Percentiles rank a stretch among this genome's conserved stretches.
Conservation (phyloP, 225 moss, liverwort and hornwort genomes). For the Physcomitrium patens region DNA sequence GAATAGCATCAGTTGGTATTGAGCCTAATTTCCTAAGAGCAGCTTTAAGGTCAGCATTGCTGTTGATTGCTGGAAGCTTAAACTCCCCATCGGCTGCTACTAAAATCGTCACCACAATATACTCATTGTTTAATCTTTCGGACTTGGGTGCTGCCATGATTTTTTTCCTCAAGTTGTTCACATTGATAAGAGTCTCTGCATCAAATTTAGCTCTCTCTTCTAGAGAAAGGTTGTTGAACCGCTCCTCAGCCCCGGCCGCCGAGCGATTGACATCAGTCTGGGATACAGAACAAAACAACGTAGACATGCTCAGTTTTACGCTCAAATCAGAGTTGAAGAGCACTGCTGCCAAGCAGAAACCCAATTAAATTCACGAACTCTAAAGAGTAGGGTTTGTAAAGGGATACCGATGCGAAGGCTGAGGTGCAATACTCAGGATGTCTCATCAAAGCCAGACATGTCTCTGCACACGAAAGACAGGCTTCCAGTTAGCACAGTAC, state of each 20-base stretch:
- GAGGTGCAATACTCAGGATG: constrained; percentile 95
- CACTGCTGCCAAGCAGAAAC: background rate
- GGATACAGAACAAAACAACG: constrained; percentile 17
- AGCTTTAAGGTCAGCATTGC: constrained; percentile 65
- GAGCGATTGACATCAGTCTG: constrained; percentile 78
- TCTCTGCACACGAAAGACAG: constrained; percentile 47
- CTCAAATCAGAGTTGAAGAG: background rate
- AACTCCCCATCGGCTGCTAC: constrained; percentile 83
- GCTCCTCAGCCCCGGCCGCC: constrained; percentile 65
- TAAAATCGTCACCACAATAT: constrained; percentile 85
- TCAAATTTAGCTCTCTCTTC: constrained; percentile 96
- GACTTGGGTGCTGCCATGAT: constrained; percentile 55
- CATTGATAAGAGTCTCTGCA: constrained; percentile 90
- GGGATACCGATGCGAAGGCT: constrained; percentile 65
- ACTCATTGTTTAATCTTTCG: constrained; percentile 89
- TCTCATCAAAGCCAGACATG: constrained; percentile 82
- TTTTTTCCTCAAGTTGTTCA: constrained; percentile 77
- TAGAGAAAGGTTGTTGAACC: constrained; percentile 78
- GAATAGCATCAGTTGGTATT: constrained; percentile 66
- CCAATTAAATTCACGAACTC: background rate
- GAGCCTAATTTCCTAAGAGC: constrained; percentile 65
- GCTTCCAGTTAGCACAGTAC: background rate
- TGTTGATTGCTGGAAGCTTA: constrained; percentile 62
- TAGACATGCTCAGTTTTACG: background rate
- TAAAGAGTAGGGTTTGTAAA: background rate